phyloP scores from a whole-genome alignment of 352 stramenopile genomes.

The Paralagenidium karlingii region DNA sequence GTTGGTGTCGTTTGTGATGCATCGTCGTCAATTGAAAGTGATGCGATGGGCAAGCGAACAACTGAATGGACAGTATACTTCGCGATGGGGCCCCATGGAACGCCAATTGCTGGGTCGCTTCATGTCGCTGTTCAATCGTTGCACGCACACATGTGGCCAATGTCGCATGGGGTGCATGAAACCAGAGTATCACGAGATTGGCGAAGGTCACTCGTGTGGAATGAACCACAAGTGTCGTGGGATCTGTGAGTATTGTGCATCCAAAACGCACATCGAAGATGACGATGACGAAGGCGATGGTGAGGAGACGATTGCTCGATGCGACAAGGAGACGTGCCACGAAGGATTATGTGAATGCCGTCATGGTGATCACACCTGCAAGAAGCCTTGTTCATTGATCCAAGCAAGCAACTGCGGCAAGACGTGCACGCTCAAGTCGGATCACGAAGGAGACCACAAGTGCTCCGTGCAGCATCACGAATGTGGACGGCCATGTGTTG shows the following conservation, averaged over 20 bases:
- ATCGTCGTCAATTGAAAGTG: constrained; percentile 35
- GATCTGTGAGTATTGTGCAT: constrained; percentile 37
- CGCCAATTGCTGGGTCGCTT: constrained; percentile 28
- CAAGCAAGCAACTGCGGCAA: constrained; percentile 37
- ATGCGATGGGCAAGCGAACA: constrained; percentile 21
- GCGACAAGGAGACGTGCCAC: constrained; percentile 41
- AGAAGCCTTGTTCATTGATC: constrained; percentile 18
- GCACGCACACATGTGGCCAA: constrained; percentile 28
- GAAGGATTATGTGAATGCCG: constrained; percentile 50
- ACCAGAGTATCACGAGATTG: constrained; percentile 15
- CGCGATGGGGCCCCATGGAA: constrained; percentile 35
- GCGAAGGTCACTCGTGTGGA: constrained; percentile 27
- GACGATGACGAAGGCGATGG: too few species aligned
- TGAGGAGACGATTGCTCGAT: constrained; percentile 17
- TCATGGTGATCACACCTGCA: constrained; percentile 52
- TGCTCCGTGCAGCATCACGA: constrained; percentile 43
- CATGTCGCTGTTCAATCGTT: constrained; percentile 38
- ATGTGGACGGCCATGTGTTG: constrained; percentile 37
- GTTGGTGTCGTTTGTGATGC: constrained; percentile 42
- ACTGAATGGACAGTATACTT: constrained; percentile 19
- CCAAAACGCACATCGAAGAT: too few species aligned
- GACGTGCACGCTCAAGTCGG: constrained; percentile 24
- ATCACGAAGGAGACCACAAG: constrained; percentile 26
- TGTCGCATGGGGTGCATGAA: constrained; percentile 62
- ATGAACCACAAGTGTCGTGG: constrained; percentile 28